Percentiles rank a stretch among this genome's conserved stretches.
phyloP scores from a whole-genome alignment of 2,329 filamentous ascomycete genomes.

The Fusarium sp. region DNA sequence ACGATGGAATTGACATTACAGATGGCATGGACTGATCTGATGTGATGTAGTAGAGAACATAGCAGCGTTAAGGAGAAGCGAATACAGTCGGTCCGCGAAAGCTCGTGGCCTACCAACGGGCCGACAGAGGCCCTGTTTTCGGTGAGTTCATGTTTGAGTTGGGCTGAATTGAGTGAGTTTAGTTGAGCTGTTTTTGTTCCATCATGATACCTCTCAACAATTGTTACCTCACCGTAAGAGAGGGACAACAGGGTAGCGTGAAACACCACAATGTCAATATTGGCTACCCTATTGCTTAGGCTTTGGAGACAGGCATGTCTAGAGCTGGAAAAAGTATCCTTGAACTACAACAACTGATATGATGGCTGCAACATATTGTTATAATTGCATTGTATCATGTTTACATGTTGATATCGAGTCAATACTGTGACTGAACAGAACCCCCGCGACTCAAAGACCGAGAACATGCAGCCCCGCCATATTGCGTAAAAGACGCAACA shows the following conservation, averaged over 20 bases:
- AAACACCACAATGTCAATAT: neutral
- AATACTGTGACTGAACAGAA: conserved; percentile 2
- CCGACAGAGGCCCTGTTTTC: conserved; percentile 34
- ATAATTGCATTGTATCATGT: neutral
- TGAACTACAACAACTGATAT: neutral
- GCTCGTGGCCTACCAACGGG: conserved; percentile 38
- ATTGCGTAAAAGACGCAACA: conserved; percentile 48
- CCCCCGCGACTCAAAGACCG: conserved; percentile 17
- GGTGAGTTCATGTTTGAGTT: conserved; percentile 4
- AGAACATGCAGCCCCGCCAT: conserved; percentile 32
- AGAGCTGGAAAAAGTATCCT: neutral
- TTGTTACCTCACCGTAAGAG: conserved; percentile 20
- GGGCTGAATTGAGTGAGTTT: neutral
- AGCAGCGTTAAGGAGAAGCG: neutral
- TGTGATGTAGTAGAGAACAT: conserved; percentile 1
- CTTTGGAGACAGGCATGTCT: neutral
- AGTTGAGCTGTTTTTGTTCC: conserved; percentile 3
- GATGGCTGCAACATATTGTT: neutral
- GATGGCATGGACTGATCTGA: conserved; percentile 27
- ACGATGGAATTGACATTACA: conserved; percentile 34
- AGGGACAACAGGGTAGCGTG: conserved; percentile 12
- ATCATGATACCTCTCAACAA: conserved; percentile 31
- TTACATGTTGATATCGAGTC: conserved; percentile 12
- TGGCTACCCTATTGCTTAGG: neutral
- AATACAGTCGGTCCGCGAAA: conserved; percentile 41